Conservation (phyloP, 495 filamentous ascomycete genomes). For the Xylaria palmicola region DNA sequence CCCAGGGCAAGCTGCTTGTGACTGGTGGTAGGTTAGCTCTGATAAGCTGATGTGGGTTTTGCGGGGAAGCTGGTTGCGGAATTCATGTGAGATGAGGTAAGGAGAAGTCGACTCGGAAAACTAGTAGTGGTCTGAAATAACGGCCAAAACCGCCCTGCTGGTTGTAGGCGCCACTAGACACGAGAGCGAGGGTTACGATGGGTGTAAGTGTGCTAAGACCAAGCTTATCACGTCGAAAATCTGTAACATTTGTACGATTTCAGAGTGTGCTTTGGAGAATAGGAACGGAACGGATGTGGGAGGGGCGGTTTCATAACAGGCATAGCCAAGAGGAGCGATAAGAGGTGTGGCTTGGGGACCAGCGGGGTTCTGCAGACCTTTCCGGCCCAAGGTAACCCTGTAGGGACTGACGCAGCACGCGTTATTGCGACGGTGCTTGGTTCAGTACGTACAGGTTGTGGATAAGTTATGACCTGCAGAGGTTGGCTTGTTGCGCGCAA, state of each 20-base stretch:
- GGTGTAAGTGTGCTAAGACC: slow-evolving; percentile 19
- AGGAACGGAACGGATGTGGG: slow-evolving; percentile 22
- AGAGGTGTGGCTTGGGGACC: slow-evolving; percentile 26
- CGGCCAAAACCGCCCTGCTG: not conserved
- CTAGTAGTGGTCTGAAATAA: not conserved
- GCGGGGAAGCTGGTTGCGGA: slow-evolving; percentile 30
- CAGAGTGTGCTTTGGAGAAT: slow-evolving; percentile 27
- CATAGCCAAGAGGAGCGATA: slow-evolving; percentile 2
- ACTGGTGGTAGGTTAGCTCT: slow-evolving; percentile 28
- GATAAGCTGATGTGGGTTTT: slow-evolving; percentile 28
- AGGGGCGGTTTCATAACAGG: slow-evolving; percentile 18
- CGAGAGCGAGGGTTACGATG: not conserved
- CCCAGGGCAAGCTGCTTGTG: not conserved
- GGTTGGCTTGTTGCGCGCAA: slow-evolving; percentile 4
- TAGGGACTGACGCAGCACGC: slow-evolving; percentile 4
- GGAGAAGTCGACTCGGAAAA: slow-evolving; percentile 24
- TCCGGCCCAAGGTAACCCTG: not conserved
- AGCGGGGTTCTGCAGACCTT: slow-evolving; percentile 34
- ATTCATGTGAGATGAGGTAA: slow-evolving; percentile 26
- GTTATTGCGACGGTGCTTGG: not conserved
- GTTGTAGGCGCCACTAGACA: slow-evolving; percentile 6
- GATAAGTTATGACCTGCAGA: slow-evolving; percentile 6
- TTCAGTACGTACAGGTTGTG: slow-evolving; percentile 9
- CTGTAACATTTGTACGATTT: slow-evolving; percentile 29
- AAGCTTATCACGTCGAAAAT: slow-evolving; percentile 27